Conservation (phyloP, 257 asterid species). For the Solanum gracilifrons region DNA sequence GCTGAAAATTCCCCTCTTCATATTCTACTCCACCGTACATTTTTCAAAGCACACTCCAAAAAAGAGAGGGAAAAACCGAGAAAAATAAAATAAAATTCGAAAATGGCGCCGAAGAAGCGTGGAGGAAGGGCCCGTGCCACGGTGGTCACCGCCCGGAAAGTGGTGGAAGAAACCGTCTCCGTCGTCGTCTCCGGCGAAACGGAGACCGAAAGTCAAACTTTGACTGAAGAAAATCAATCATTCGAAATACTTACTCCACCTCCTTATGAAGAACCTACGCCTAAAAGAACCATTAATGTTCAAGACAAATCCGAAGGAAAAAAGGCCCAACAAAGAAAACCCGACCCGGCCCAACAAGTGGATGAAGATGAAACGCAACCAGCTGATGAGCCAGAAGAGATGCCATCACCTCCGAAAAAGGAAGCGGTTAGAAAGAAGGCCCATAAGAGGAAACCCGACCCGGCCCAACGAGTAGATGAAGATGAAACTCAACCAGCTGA, state of each 20-base stretch:
- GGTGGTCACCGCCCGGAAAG: constrained; percentile 46
- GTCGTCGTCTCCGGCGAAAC: constrained; percentile 9
- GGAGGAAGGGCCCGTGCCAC: constrained; percentile 14
- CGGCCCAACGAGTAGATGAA: background rate
- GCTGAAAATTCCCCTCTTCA: background rate
- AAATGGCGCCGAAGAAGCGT: constrained; percentile 60
- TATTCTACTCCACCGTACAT: background rate
- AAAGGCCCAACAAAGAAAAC: background rate
- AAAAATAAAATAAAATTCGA: background rate
- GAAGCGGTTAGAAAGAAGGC: constrained; percentile 1
- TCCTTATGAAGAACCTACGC: background rate
- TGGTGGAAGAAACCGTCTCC: constrained; percentile 52
- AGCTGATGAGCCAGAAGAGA: constrained; percentile 10
- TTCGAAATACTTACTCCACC: background rate
- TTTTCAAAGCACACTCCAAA: no score
- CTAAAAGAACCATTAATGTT: constrained; percentile 9
- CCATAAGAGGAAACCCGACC: constrained; percentile 12
- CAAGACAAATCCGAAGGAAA: background rate
- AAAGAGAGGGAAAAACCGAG: background rate
- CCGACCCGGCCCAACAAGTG: background rate
- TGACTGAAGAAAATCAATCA: constrained; percentile 12
- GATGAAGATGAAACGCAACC: constrained; percentile 25
- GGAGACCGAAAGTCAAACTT: background rate
- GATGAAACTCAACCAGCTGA: constrained; percentile 26
- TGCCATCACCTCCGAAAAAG: constrained; percentile 16